A percentile compares a stretch with the other conserved stretches of the same genome.
These are phyloP conservation scores for Fusarium denticulatum DNA, from an alignment of 2,329 filamentous ascomycete species.

Conservation along the genomic window DNA sequence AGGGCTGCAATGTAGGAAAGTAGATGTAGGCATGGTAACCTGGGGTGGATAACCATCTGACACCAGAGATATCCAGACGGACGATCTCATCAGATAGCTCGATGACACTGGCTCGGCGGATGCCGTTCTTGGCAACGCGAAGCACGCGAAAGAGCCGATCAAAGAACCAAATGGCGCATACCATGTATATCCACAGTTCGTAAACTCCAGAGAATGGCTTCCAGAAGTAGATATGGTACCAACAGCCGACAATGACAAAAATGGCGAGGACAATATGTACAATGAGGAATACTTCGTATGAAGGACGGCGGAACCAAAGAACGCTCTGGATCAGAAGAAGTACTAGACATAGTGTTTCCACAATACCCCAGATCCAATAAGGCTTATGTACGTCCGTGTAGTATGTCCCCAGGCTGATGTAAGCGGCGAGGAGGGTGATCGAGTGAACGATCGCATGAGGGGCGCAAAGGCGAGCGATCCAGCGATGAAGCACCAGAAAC, in stretches of 20 bases:
- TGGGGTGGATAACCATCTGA: background rate
- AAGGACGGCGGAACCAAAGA: background rate
- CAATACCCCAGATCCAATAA: background rate
- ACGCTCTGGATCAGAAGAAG: accelerated
- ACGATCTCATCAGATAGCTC: background rate
- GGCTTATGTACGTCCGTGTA: background rate
- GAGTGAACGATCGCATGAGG: background rate
- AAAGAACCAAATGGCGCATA: background rate
- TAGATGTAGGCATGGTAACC: background rate
- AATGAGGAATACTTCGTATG: background rate
- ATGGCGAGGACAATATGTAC: background rate
- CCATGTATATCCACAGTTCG: background rate
- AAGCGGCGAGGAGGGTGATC: background rate
- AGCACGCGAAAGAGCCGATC: background rate
- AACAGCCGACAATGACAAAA: background rate
- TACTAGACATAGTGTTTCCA: background rate
- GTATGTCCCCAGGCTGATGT: accelerated
- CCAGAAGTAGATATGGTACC: background rate
- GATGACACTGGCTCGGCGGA: accelerated
- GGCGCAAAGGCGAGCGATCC: background rate
- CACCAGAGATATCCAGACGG: background rate
- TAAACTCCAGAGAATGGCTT: background rate
- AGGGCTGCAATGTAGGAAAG: background rate
- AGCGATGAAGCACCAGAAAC: background rate
- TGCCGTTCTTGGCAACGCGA: accelerated